Evolutionary conservation across 768 basidiomycete species (phyloP).

Genomic region (Favolaschia claudopus): DNA sequence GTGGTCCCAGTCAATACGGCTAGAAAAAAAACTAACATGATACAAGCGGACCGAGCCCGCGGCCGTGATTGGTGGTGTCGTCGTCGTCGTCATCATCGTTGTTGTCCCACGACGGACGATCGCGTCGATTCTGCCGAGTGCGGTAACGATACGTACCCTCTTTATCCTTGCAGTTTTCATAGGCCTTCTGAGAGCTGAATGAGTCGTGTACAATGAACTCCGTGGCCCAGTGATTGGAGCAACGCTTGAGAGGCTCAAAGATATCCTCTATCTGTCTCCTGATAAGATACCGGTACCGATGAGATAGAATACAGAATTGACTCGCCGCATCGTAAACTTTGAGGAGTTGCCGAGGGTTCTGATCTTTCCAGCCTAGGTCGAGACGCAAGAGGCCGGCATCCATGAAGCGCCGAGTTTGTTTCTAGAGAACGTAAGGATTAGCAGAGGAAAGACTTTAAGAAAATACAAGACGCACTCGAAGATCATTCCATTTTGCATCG

Average conservation of each 20-base stretch:
- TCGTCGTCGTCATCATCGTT: too few relatives aligned
- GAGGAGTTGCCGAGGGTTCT: background rate
- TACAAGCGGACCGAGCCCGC: too few relatives aligned
- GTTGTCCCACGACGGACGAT: too few relatives aligned
- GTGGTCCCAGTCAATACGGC: too few relatives aligned
- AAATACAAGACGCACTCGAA: background rate
- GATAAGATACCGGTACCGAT: background rate
- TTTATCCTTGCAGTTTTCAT: conserved; percentile 2
- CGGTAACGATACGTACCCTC: background rate
- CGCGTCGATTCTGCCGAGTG: too few relatives aligned
- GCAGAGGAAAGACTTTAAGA: too few relatives aligned
- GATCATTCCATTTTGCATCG: background rate
- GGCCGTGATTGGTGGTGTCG: too few relatives aligned
- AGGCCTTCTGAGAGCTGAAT: background rate
- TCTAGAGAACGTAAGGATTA: background rate
- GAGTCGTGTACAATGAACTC: background rate
- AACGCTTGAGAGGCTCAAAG: background rate
- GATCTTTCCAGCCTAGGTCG: conserved; percentile 5
- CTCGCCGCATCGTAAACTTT: conserved; percentile 8
- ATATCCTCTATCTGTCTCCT: background rate
- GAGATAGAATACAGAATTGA: background rate
- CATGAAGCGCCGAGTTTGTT: conserved; percentile 2
- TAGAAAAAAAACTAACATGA: too few relatives aligned
- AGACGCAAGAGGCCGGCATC: conserved; percentile 1
- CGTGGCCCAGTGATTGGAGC: background rate